Conservation (phyloP, 2,329 filamentous ascomycete genomes). For the Verticillium tricorpus region DNA sequence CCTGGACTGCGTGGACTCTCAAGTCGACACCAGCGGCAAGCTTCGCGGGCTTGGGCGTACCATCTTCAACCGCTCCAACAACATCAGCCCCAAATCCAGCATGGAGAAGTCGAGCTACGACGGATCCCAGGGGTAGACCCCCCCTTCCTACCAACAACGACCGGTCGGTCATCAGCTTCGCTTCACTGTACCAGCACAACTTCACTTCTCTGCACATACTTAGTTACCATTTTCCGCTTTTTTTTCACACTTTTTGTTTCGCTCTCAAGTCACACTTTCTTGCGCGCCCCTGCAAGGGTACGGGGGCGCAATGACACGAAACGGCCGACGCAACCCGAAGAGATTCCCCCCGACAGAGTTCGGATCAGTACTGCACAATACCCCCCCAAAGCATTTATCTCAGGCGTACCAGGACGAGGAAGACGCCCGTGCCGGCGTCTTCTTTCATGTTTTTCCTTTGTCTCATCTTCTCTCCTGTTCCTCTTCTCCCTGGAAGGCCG, state of each 20-base stretch:
- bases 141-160: neutral
- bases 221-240: neutral
- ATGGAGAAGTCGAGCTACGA: conserved; percentile 44
- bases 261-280: conserved; percentile 8
- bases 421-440: conserved; percentile 8
- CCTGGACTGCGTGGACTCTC: conserved; percentile 40
- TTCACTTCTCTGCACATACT: conserved; percentile 11
- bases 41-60: conserved; percentile 53
- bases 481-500: neutral
- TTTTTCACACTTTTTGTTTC: conserved; percentile 9
- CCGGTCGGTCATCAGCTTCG: neutral
- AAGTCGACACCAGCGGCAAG: conserved; percentile 33
- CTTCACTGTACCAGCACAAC: conserved; percentile 1
- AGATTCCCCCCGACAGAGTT: conserved; percentile 10
- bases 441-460: conserved; percentile 8
- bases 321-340: conserved; percentile 10
- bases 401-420: conserved; percentile 12
- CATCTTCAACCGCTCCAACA: conserved; percentile 50
- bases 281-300: conserved; percentile 4
- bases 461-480: neutral
- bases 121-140: conserved; percentile 19
- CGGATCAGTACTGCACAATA: neutral
- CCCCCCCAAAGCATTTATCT: conserved; percentile 11
- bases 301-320: conserved; percentile 8
- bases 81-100: conserved; percentile 46